A percentile compares a stretch with the other conserved stretches of the same genome.
phyloP scores from a whole-genome alignment of 106 monocot species.

The Allium sativum region DNA sequence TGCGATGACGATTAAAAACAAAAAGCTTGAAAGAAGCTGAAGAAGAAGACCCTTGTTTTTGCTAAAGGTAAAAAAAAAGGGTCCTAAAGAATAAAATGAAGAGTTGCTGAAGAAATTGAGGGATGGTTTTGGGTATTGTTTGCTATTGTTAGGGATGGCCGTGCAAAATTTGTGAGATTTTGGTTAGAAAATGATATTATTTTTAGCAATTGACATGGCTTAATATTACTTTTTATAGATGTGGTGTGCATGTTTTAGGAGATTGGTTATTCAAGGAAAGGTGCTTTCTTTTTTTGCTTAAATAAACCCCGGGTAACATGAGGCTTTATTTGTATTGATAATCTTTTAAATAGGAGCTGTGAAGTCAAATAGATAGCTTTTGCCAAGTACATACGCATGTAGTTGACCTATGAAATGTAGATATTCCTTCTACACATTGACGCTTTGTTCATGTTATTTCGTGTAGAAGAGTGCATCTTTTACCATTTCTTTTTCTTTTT shows the following conservation, averaged over 20 bases:
- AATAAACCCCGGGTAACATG: neutral
- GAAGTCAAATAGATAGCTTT: too few relatives aligned
- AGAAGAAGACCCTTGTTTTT: neutral
- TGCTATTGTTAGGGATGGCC: slow-evolving; percentile 1
- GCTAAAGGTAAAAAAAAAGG: too few relatives aligned
- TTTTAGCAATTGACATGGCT: neutral
- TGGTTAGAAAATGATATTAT: too few relatives aligned
- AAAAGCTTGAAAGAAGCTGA: neutral
- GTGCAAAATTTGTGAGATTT: neutral
- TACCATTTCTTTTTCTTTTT: too few relatives aligned
- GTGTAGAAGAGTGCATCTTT: too few relatives aligned
- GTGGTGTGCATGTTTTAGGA: slow-evolving; percentile 27
- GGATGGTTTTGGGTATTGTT: neutral
- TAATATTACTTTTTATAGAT: slow-evolving; percentile 1
- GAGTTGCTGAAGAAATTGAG: neutral
- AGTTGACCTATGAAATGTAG: too few relatives aligned
- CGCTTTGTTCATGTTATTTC: too few relatives aligned
- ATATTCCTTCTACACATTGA: too few relatives aligned
- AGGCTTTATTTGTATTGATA: too few relatives aligned
- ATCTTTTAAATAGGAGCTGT: too few relatives aligned
- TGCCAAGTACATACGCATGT: too few relatives aligned
- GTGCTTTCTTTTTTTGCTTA: neutral
- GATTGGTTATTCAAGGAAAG: neutral
- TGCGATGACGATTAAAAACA: neutral
- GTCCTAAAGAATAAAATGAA: neutral